A percentile compares a stretch with the other conserved stretches of the same genome.
These are phyloP conservation scores for Pyrus hybrid DNA, from an alignment of 331 rosid genomes.

Conservation along the genomic window DNA sequence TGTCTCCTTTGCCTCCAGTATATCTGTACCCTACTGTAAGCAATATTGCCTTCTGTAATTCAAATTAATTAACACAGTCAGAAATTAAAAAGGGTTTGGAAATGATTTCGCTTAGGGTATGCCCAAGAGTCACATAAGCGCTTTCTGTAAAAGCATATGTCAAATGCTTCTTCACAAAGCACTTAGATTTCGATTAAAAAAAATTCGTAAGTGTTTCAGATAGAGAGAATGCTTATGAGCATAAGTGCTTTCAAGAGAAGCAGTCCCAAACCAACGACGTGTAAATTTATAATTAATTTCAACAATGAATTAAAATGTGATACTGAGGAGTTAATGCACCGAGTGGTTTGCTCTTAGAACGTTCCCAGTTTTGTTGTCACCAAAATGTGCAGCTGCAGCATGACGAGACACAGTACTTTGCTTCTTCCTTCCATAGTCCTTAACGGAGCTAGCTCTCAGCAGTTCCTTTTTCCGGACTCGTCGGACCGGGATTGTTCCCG, in stretches of 20 bases:
- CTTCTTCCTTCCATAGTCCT: slow-evolving; percentile 49
- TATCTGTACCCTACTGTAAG: slow-evolving; percentile 33
- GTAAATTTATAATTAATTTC: not conserved
- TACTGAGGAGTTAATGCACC: not conserved
- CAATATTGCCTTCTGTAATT: slow-evolving; percentile 40
- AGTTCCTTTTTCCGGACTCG: slow-evolving; percentile 29
- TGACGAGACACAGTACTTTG: slow-evolving; percentile 13
- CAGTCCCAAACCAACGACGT: not conserved
- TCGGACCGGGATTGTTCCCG: slow-evolving; percentile 48
- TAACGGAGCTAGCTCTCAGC: slow-evolving; percentile 25
- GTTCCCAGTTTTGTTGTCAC: slow-evolving; percentile 18
- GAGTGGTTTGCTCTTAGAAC: slow-evolving; percentile 40
- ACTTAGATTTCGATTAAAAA: too few relatives aligned
- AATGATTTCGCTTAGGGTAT: too few relatives aligned
- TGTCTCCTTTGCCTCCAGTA: slow-evolving; percentile 48
- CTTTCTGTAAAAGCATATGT: too few relatives aligned
- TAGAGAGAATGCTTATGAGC: too few relatives aligned
- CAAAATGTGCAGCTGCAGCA: not conserved
- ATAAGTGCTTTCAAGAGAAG: too few relatives aligned
- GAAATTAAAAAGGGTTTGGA: too few relatives aligned
- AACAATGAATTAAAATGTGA: not conserved
- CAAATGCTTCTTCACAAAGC: too few relatives aligned
- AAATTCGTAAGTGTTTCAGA: too few relatives aligned
- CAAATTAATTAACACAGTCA: not conserved
- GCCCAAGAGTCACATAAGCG: too few relatives aligned